Evolutionary conservation across 2,329 filamentous ascomycete species (phyloP).

Genomic region (Colletotrichum sp.): DNA sequence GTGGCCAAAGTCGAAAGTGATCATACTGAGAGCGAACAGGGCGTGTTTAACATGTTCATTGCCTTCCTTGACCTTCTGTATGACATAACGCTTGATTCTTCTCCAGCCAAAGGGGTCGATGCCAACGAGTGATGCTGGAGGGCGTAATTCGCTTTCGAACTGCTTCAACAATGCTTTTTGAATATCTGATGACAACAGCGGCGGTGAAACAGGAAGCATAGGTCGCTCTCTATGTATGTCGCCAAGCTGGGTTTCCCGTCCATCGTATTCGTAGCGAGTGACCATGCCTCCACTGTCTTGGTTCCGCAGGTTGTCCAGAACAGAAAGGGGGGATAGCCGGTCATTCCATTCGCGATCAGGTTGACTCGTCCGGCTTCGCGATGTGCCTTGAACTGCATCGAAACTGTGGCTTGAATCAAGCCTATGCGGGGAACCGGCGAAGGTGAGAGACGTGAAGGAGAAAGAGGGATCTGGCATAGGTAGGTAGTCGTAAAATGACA

Average conservation of each 20-base stretch:
- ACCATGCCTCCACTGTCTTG: background rate
- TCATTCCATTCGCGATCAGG: background rate
- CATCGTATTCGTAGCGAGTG: background rate
- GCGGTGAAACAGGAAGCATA: background rate
- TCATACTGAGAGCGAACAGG: background rate
- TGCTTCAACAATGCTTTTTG: background rate
- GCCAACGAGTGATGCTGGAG: background rate
- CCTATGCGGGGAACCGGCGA: background rate
- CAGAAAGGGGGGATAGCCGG: background rate
- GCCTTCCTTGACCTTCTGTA: background rate
- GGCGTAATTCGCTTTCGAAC: background rate
- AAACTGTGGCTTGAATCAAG: background rate
- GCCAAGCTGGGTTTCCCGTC: background rate
- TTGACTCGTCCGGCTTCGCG: background rate
- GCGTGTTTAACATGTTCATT: background rate
- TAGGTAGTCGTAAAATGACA: background rate
- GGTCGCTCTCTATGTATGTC: background rate
- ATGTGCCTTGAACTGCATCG: background rate
- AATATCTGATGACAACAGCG: background rate
- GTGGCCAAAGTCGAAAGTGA: background rate
- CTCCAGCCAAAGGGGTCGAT: background rate
- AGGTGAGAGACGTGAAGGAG: background rate
- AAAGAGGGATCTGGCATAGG: background rate
- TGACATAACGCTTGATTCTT: background rate
- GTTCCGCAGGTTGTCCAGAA: background rate